A percentile compares a stretch with the other conserved stretches of the same genome.
These are phyloP conservation scores for Viola pubescens DNA, from an alignment of 441 rosid species.

Conservation along the genomic window DNA sequence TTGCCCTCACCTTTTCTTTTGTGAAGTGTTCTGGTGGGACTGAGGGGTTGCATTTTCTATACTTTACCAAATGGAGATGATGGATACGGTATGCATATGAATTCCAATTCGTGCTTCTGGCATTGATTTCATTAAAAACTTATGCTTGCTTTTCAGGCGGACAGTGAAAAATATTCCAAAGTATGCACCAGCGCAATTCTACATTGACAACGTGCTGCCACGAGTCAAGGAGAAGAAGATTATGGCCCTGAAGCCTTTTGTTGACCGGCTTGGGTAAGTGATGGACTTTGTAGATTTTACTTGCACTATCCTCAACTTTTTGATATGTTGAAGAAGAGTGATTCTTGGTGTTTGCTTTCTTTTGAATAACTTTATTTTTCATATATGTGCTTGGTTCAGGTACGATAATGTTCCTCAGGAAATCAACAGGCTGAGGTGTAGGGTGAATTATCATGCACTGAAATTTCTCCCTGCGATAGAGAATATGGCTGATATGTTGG, in stretches of 20 bases:
- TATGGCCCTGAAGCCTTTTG: conserved; percentile 97
- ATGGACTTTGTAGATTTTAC: conserved; percentile 5
- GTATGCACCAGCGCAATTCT: conserved; percentile 93
- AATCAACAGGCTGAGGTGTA: conserved; percentile 94
- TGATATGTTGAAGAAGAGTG: conserved; percentile 13
- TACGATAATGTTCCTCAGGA: conserved; percentile 95
- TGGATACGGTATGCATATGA: not conserved
- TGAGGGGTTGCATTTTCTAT: not conserved
- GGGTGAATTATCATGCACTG: conserved; percentile 97
- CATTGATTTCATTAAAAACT: conserved; percentile 11
- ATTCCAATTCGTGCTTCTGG: conserved; percentile 3
- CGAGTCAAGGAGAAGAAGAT: conserved; percentile 97
- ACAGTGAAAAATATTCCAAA: conserved; percentile 98
- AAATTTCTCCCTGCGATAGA: conserved; percentile 90
- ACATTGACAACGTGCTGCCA: conserved; percentile 91
- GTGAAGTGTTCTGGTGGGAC: too few relatives aligned
- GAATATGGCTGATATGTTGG: conserved; percentile 79
- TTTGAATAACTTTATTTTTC: conserved; percentile 8
- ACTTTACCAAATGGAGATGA: not conserved
- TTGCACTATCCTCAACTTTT: conserved; percentile 4
- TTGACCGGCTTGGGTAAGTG: conserved; percentile 93
- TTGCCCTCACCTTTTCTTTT: conserved; percentile 3
- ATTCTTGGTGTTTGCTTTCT: conserved; percentile 3
- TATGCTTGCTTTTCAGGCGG: conserved; percentile 44
- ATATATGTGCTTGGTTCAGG: conserved; percentile 36